A percentile compares a stretch with the other conserved stretches of the same genome.
phyloP scores from a whole-genome alignment of 306 rosid genomes.

The Rosa persica region DNA sequence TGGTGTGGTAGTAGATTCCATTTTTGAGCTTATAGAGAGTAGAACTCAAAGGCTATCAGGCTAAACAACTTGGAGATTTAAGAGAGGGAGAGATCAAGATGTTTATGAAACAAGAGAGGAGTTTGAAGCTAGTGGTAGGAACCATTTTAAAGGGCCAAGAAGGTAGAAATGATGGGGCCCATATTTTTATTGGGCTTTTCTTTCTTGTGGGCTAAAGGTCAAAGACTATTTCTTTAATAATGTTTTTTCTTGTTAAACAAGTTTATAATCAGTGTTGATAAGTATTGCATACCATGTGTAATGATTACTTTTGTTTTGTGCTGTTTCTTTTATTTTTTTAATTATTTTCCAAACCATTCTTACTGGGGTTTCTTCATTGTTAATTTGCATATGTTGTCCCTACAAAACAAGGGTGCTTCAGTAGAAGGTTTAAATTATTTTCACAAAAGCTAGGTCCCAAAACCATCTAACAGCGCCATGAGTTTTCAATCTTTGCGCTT shows the following conservation, averaged over 20 bases:
- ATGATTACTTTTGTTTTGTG: constrained; percentile 23
- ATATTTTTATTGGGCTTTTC: background rate
- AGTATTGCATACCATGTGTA: constrained; percentile 12
- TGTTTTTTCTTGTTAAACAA: background rate
- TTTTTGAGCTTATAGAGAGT: background rate
- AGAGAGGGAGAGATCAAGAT: background rate
- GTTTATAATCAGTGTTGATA: constrained; percentile 3
- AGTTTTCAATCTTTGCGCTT: constrained; percentile 1
- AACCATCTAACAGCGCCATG: background rate
- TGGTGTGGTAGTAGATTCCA: constrained; percentile 21
- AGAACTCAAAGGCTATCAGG: background rate
- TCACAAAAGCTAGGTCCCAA: background rate
- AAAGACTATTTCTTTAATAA: background rate
- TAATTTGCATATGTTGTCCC: constrained; percentile 11
- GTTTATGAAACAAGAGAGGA: background rate
- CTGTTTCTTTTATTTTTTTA: constrained; percentile 8
- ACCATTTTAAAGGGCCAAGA: constrained; percentile 22
- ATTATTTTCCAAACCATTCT: background rate
- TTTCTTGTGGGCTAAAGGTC: constrained; percentile 13
- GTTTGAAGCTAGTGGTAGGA: background rate
- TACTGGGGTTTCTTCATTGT: background rate
- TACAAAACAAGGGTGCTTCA: constrained; percentile 12
- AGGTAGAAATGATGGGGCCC: constrained; percentile 2
- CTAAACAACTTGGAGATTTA: background rate
- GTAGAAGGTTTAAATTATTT: background rate